Base-by-base conservation (phyloP, 495 filamentous ascomycete species). In the Neurospora sp. region DNA sequence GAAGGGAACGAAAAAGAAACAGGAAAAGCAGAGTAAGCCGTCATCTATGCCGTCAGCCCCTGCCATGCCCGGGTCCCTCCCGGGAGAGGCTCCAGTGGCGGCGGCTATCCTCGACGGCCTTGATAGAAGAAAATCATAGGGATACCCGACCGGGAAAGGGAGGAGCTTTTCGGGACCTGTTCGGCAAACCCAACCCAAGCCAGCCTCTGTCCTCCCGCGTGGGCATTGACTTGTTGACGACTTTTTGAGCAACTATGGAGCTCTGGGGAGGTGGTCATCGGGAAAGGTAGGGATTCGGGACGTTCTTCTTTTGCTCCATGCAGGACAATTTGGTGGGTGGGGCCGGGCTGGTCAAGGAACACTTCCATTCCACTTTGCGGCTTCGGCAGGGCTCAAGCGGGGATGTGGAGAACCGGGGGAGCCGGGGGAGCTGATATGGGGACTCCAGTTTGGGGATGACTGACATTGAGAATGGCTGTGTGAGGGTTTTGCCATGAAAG, bases 281-380 rank as follows among this genome's bases (percentile, higher is more conserved):
- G 75, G 59, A 76, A 74, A 74, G 48, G 23, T 70, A 70, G 75
- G 73, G 69, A 48, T n/a, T 42, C 59, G 54, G 27, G 27, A 27
- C 27, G 27, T 31, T 62, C 23, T 31, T 62, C 54, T 31, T 31
- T 27, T 62, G 46, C 71, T 76, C 73, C 73, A 73, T 46, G 71
- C 40, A 23, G 73, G 38, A 20, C 66, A 70, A 39, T 39, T 69
- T 70, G 71, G 73, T 69, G 44, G 38, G 73, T 62, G 71, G 73
- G 69, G 82, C 54, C 27, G 54, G 27, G 27, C 23, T 66, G 54
- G 54, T 35, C 14, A 18, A 66, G 54, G 27, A 66, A 18, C 23
- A 66, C 54, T 35, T 66, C 54, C 54, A 66, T 37, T 62, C 54
- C 27, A 66, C 54, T 35, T 35, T 66, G 54, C 54, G 54, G 54